Conservation (phyloP, 73 alveolate species). For the Diophrys sp. region DNA sequence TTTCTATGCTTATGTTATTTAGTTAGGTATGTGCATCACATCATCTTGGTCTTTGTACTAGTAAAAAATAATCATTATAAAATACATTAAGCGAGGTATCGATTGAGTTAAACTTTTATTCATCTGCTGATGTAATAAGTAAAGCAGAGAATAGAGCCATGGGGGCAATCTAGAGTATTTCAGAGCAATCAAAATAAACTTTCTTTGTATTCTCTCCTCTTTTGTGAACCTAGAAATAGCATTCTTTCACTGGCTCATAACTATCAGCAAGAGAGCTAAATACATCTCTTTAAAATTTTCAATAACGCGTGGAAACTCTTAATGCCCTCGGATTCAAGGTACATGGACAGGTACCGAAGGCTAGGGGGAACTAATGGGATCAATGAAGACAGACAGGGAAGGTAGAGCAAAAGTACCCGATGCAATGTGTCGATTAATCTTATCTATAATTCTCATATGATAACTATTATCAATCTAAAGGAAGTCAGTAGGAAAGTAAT, state of each 20-base stretch:
- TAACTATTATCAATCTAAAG: conserved; percentile 59
- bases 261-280: conserved; percentile 44
- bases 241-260: conserved; percentile 40
- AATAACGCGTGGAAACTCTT: too few species aligned
- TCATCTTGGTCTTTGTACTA: neutral
- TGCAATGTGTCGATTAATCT: conserved; percentile 51
- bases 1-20: neutral
- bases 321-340: too few species aligned
- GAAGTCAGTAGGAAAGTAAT: conserved; percentile 76
- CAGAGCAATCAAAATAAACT: conserved; percentile 39
- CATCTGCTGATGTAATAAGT: conserved; percentile 4
- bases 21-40: neutral
- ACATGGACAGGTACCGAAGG: too few species aligned
- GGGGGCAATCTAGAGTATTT: conserved; percentile 30
- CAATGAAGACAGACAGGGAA: too few species aligned
- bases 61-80: neutral
- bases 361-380: conserved; percentile 18
- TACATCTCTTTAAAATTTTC: conserved; percentile 76
- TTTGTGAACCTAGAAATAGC: conserved; percentile 25
- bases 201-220: conserved; percentile 22
- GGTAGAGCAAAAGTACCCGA: too few species aligned
- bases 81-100: neutral
- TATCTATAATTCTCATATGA: conserved; percentile 56
- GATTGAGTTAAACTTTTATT: too few species aligned
- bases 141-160: conserved; percentile 35